Conservation (phyloP, 75 land plant species). For the Azolla pinnata region DNA sequence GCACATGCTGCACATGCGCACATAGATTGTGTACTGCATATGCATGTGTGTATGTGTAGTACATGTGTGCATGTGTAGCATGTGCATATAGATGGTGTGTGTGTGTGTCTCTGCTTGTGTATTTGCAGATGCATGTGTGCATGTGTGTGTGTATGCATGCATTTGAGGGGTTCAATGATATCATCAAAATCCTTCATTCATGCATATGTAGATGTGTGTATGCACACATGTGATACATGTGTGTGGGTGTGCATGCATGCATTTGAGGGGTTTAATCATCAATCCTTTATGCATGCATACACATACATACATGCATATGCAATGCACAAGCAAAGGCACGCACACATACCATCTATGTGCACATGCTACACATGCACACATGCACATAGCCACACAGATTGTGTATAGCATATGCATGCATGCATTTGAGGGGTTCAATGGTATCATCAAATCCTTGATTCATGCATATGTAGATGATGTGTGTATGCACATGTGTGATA, state of each 20-base stretch:
- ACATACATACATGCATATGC: neutral
- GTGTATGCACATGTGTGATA: neutral
- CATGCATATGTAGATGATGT: neutral
- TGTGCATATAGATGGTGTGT: neutral
- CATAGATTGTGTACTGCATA: too few species aligned
- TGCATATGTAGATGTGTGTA: neutral
- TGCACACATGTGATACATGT: neutral
- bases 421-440: neutral
- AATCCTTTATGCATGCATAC: neutral
- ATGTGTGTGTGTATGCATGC: neutral
- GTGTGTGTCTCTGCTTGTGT: neutral
- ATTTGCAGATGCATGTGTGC: neutral
- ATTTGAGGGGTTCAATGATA: neutral
- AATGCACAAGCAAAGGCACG: neutral
- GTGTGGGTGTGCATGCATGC: neutral
- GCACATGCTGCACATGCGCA: too few species aligned
- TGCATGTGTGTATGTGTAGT: neutral
- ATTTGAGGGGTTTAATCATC: neutral
- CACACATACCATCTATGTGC: neutral
- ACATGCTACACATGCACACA: too few species aligned
- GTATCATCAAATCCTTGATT: too few species aligned
- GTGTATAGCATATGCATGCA: neutral
- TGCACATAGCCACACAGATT: too few species aligned
- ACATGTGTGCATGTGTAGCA: conserved; percentile 1
- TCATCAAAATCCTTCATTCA: too few species aligned